Base-by-base conservation (phyloP, 305 asterid genomes). In the Fraxinus paxiana region DNA sequence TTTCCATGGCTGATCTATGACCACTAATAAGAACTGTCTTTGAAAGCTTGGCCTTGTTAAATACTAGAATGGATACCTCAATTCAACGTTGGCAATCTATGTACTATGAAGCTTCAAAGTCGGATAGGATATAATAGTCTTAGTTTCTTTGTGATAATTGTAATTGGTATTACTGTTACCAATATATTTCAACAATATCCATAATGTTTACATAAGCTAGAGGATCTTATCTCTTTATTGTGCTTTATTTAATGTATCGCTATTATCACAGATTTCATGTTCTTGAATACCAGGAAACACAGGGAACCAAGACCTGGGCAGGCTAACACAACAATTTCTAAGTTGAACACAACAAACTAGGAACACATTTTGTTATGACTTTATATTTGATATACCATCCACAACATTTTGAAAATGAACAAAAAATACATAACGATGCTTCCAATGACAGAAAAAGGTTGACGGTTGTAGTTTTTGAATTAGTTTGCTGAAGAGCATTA, bases 11-110 rank as follows among this genome's bases (percentile, higher is more conserved):
- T 74, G 81, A 69, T 69, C 26, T 24, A 56, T 79, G 59, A 59
- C 81, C 26, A 79, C 56, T 28, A 83, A 83, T 81, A 83, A 87
- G 82, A 81, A 76, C 74, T 38, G 65, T 5, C 7, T 17, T 75
- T 13, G 51, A 74, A 37, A 5, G 78, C 43, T 83, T 74, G 63
- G 78, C 13, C 51, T 35, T 61, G 6, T 35, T 24, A 72, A 46
- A 54, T 54, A 65, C n/a, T 65, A 71, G 22, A 18, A 30, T 24
- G 71, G 30, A 75, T 56, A 70, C 20, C 69, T 71, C 61, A 46
- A 33, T 37, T 43, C 54, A 38, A 35, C 37, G 48, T 71, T 10
- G 38, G 82, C 33, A 70, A 65, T 26, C 28, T 56, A 81, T 81
- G 77, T 77, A 41, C 38, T 24, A 15, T 76, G 46, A 67, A 67